Evolutionary conservation across 139 green algal species (phyloP), one percentile per base, ranked within the genome.

Genomic region (Picochlorum sp.): DNA sequence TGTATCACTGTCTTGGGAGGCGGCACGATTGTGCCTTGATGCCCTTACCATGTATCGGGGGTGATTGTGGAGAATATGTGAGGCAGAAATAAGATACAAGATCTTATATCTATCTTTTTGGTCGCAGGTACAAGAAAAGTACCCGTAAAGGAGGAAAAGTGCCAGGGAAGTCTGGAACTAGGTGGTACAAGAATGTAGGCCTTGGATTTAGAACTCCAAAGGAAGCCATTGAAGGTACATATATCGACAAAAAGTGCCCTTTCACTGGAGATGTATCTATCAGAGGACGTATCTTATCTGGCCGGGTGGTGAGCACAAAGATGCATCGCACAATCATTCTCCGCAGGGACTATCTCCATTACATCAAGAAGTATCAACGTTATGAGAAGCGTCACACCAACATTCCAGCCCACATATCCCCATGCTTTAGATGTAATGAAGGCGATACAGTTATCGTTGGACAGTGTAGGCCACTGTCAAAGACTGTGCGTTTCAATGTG

Each of bases 181-280:
- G 93, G 36, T 99, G 76, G 75, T 95, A 81, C 69, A 97, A 95
- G 85, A 90, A 86, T 64, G 80, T 99, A 20, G 93, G 93, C 55
- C 82, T 99, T 28, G 88, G 91, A 64, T 99, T 99, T 86, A 94
- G 92, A 80, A 99, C 93, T 14, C 93, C 93, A 60, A 89, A 88
- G 60, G 87, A 95, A 68, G 93, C 93, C 18, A 98, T 97, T 61
- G 89, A 98, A 75, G 92, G 91, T 62, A 87, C 69, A 44, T 99
- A 99, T 84, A 93, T 99, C 53, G 93, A 99, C 85, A 97, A 99
- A 85, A 99, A 99, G 85, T 99, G 93, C 86, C 93, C 93, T 20
- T 99, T 99, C 89, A 99, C 93, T 50, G 87, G 93, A 72, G 91
- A 96, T 57, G 86, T 99, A 22, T 90, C 84, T 61, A 99, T 99